These are phyloP conservation scores for Ramularia collo-cygni DNA, from an alignment of 2,329 filamentous ascomycete genomes.

Conservation along the genomic window DNA sequence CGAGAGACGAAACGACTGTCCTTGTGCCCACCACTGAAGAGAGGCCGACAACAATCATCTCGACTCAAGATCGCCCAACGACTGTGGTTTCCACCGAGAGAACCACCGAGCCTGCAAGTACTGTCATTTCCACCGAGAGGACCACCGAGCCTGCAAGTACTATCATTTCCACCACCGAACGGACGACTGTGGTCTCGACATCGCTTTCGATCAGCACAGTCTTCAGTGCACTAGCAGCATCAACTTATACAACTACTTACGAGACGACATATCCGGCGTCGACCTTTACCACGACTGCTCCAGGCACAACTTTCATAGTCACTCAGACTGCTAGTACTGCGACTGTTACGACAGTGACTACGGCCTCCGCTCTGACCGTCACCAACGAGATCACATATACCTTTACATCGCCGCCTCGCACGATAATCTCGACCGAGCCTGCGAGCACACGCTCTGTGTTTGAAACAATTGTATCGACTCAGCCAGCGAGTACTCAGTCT, in stretches of 20 bases:
- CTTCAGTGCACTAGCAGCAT: not conserved
- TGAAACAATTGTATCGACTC: too few relatives aligned
- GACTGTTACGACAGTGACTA: not conserved
- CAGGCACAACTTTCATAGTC: not conserved
- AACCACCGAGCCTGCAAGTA: not conserved
- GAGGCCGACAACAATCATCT: not conserved
- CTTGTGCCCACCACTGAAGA: not conserved
- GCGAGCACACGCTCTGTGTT: too few relatives aligned
- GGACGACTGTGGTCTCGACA: constrained; percentile 1
- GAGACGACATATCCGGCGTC: not conserved
- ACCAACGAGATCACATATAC: constrained; percentile 3
- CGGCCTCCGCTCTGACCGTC: not conserved
- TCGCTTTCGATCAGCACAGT: constrained; percentile 2
- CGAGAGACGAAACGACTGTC: not conserved
- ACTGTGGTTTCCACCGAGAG: constrained; percentile 3
- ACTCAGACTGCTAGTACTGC: constrained; percentile 3
- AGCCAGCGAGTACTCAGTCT: constrained; percentile 1
- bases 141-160: too few relatives aligned
- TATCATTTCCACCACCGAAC: too few relatives aligned
- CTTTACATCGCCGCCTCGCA: not conserved
- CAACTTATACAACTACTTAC: not conserved
- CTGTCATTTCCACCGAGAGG: not conserved
- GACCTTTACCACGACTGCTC: not conserved
- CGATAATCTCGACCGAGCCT: not conserved
- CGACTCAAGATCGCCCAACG: not conserved